Base-by-base conservation (phyloP, 2,329 filamentous ascomycete species). In the Cladosporium sp. region DNA sequence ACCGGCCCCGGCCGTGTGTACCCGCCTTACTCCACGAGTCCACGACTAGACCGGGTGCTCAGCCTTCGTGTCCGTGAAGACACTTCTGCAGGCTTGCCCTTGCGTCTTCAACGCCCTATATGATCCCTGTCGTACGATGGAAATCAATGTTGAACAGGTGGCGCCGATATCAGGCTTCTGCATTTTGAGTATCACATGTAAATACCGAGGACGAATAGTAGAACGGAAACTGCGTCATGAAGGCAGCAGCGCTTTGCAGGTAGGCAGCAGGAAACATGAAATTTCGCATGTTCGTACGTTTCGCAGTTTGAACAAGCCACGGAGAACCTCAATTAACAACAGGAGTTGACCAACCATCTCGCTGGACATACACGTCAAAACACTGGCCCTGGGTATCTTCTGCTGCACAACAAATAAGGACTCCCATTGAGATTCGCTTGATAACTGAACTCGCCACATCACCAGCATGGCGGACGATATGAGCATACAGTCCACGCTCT, bases 21-120 rank as follows among this genome's bases (percentile, higher is more conserved):
- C 55, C 55, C 55, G 55, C n/a, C 55, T 24, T n/a, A 28, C 34
- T 58, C 34, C 55, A 55, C 52, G 52, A 41, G 32, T 58, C 34
- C 34, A 34, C 52, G 52, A 44, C 38, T 21, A 21, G 41, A 55
- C 15, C 52, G 8, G n/a, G 51, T 21, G 52, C 52, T 34, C 52
- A 55, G 14, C 52, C 52, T 55, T 34, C 28, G 32, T 32, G 28
- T 55, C 52, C 52, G 55, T 58, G 55, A 58, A 58, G 55, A 58
- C 55, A 11, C 14, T 34, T 58, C 55, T 21, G 34, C 55, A 58
- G n/a, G 15, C 21, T 21, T 11, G 18, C 32, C 54, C 30, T 26
- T 54, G 24, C 41, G 41, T 47, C 41, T 7, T 47, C 41, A 11
- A 12, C n/a, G n/a, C 41, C 12, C 7, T 21, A 47, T 47, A 47